Evolutionary conservation across 139 green algal species (phyloP).

Genomic region (Helicosporidium sp.): DNA sequence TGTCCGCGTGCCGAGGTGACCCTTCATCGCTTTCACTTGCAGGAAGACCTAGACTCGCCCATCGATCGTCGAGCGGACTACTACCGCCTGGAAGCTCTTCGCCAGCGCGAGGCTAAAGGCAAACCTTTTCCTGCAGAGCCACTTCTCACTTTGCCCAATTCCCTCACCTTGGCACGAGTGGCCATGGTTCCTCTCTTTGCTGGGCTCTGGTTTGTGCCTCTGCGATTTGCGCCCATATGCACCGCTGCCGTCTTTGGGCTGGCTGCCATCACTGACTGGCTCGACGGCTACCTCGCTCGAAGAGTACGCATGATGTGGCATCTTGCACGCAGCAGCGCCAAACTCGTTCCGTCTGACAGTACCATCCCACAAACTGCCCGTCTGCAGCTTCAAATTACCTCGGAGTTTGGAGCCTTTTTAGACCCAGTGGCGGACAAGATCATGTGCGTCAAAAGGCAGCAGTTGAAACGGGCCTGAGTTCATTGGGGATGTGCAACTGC

Average conservation of each 20-base stretch:
- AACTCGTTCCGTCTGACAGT: neutral
- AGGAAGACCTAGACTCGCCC: constrained; percentile 42
- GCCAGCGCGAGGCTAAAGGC: neutral
- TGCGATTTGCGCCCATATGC: constrained; percentile 6
- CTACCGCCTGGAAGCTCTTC: constrained; percentile 26
- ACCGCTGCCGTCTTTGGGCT: constrained; percentile 52
- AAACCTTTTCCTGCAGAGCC: constrained; percentile 5
- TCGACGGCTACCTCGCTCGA: constrained; percentile 85
- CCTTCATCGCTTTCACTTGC: neutral
- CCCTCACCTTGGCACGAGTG: constrained; percentile 48
- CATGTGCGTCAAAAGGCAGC: too few species aligned
- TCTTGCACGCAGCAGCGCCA: too few species aligned
- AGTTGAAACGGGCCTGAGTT: too few species aligned
- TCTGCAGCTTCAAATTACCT: constrained; percentile 24
- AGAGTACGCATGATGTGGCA: neutral
- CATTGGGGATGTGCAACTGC: too few species aligned
- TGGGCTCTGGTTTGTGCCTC: constrained; percentile 25
- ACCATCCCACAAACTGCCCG: neutral
- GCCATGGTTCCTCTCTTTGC: constrained; percentile 45
- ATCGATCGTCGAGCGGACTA: constrained; percentile 46
- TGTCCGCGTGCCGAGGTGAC: too few species aligned
- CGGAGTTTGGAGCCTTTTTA: constrained; percentile 85
- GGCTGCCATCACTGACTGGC: constrained; percentile 78
- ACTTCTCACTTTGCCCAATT: constrained; percentile 29
- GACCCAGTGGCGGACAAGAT: constrained; percentile 93